phyloP scores from a whole-genome alignment of 1,284 basidiomycete genomes.

The Wallemia hederae region DNA sequence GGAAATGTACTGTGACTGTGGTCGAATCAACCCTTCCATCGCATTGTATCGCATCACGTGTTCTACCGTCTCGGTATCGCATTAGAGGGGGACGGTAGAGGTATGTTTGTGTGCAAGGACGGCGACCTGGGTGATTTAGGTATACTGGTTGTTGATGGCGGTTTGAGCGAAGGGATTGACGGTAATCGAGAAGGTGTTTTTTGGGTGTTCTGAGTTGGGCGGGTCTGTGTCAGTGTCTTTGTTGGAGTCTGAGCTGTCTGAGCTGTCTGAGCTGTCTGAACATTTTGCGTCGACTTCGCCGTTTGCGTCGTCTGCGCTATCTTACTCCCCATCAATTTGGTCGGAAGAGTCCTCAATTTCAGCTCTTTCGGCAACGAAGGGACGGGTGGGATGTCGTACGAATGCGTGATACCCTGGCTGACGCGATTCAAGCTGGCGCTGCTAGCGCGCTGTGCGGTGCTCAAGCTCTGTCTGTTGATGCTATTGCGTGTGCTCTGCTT shows the following conservation, averaged over 20 bases:
- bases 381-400: neutral
- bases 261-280: no score
- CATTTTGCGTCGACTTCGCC: no score
- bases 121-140: no score
- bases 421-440: neutral
- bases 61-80: neutral
- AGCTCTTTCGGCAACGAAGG: neutral
- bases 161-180: neutral
- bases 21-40: no score
- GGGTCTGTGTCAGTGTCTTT: no score
- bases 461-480: neutral
- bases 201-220: neutral
- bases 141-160: neutral
- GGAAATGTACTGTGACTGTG: no score
- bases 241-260: no score
- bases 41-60: no score
- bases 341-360: no score
- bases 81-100: neutral
- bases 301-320: no score
- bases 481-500: no score
- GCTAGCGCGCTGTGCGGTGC: neutral
- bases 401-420: neutral
- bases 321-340: no score
- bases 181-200: neutral
- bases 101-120: neutral